Evolutionary conservation across 2,329 filamentous ascomycete genomes (phyloP), one percentile per base, ranked within the genome.

Genomic region (Drechmeria coniospora): DNA sequence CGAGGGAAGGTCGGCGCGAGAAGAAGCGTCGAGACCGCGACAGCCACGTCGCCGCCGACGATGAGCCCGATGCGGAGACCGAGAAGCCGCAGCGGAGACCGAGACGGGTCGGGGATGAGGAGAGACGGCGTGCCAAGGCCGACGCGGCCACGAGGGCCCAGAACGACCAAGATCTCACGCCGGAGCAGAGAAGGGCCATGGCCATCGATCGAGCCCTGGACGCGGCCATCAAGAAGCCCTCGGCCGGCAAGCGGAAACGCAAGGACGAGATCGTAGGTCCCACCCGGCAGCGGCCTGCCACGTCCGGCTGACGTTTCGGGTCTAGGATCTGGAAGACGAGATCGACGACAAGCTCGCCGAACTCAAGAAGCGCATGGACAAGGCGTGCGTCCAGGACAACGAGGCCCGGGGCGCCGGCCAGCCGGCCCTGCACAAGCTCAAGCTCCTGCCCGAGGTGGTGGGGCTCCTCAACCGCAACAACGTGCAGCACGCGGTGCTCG

Each of bases 361-460:
- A 26, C 77, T 98, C 50, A 90, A 90, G 46, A 67, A 80, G 29
- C 74, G 75, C 31, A 98, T 98, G 86, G 84, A 90, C 40, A 68
- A 74, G 39, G 90, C 90, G 11, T 93, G 87, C 34, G 72, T 86
- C 51, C 71, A 74, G 21, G 90, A 98, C 53, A 86, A 87, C 42
- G 61, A 74, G 30, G 83, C 82, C 21, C 84, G 90, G 41, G 69
- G 79, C 38, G 66, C 74, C 27, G 76, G 79, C 38, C 66, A 82
- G 45, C 83, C 87, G 1, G 90, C 90, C 17, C 72, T 84, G 33
- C 78, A 92, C 58, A 98, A 98, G 60, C 70, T 98, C 25, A 84
- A 86, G 57, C 77, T 98, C 40, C 72, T 98, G 11, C 86, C 87
- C 2, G 79, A 93, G 49, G 90, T 98, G 10, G 76, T 86, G 25